A percentile compares a stretch with the other conserved stretches of the same genome.
phyloP scores from a whole-genome alignment of 2,329 filamentous ascomycete genomes.

The Aspergillus fumigatiaffinis region DNA sequence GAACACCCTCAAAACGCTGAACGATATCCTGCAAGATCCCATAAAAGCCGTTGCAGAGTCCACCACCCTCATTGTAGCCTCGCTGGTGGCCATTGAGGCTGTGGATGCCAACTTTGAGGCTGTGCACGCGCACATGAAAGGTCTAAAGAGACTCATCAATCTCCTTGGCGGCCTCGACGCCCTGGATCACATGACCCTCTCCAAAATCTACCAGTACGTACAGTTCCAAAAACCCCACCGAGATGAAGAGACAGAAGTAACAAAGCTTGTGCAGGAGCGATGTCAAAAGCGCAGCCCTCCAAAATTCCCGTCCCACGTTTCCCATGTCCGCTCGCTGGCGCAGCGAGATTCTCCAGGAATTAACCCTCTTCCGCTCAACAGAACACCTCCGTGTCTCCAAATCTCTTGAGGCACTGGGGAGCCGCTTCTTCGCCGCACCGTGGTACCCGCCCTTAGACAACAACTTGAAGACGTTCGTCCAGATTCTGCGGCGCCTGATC shows the following conservation, averaged over 20 bases:
- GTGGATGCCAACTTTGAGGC: constrained; percentile 15
- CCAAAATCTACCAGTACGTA: constrained; percentile 16
- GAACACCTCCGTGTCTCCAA: neutral
- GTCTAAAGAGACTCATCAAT: constrained; percentile 10
- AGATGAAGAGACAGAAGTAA: neutral
- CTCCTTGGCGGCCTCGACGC: constrained; percentile 12
- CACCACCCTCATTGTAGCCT: constrained; percentile 14
- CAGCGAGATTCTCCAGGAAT: constrained; percentile 10
- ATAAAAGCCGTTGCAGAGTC: constrained; percentile 12
- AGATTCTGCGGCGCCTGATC: constrained; percentile 8
- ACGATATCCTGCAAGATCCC: constrained; percentile 11
- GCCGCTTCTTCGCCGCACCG: constrained; percentile 5
- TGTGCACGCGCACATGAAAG: constrained; percentile 12
- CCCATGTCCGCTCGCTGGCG: constrained; percentile 11
- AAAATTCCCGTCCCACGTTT: constrained; percentile 6
- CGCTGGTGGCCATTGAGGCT: constrained; percentile 13
- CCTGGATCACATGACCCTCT: constrained; percentile 13
- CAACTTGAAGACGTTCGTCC: constrained; percentile 1
- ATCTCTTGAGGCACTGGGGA: constrained; percentile 2
- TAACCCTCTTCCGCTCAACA: constrained; percentile 3
- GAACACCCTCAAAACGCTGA: constrained; percentile 13
- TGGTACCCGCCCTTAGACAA: neutral
- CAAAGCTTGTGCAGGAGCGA: constrained; percentile 2
- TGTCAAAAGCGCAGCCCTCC: constrained; percentile 9
- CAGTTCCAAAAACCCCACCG: neutral